phyloP scores from a whole-genome alignment of 306 rosid species.

The Trifolium fragiferum region DNA sequence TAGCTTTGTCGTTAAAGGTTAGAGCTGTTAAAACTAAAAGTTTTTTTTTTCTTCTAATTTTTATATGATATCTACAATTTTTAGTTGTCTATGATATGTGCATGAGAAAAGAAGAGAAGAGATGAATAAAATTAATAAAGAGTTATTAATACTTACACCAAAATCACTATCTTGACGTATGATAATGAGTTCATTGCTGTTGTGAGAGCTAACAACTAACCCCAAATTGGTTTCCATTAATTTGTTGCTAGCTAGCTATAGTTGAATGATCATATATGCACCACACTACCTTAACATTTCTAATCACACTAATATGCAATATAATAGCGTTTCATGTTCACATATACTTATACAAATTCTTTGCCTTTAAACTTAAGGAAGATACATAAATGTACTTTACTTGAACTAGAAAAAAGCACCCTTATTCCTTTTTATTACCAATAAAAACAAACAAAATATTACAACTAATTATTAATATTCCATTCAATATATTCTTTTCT shows the following conservation, averaged over 20 bases:
- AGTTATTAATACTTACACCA: constrained; percentile 44
- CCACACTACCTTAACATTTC: not conserved
- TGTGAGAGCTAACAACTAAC: constrained; percentile 76
- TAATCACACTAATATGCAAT: not conserved
- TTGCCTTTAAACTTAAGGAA: constrained; percentile 57
- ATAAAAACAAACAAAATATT: not conserved
- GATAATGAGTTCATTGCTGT: constrained; percentile 64
- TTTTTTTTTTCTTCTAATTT: too few relatives aligned
- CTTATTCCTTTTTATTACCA: constrained; percentile 30
- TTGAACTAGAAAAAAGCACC: constrained; percentile 47
- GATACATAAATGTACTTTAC: constrained; percentile 48
- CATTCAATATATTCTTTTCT: constrained; percentile 36
- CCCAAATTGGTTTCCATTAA: constrained; percentile 57
- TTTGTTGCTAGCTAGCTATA: not conserved
- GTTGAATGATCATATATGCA: not conserved
- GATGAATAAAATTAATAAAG: not conserved
- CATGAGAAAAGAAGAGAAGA: not conserved
- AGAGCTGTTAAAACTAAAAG: too few relatives aligned
- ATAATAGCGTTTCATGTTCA: not conserved
- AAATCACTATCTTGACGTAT: constrained; percentile 58
- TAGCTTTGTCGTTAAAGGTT: too few relatives aligned
- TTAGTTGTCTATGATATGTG: not conserved
- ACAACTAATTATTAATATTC: not conserved
- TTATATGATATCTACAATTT: too few relatives aligned
- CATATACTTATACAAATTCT: not conserved